Base-by-base conservation (phyloP, 129 eudicot genomes). In the Flaveria robusta region DNA sequence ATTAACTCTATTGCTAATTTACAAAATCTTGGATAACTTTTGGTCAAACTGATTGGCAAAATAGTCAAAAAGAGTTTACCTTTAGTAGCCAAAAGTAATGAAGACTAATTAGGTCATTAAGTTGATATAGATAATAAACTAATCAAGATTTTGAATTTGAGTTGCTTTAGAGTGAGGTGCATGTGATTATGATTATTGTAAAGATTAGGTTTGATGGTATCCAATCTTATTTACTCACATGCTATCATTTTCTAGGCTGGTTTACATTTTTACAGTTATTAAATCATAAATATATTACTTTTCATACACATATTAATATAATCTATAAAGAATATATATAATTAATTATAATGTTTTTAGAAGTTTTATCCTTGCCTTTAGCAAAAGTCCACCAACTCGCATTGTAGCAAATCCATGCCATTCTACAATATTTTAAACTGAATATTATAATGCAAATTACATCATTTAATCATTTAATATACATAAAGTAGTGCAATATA, bases 101-200 rank as follows among this genome's bases (percentile, higher is more conserved):
- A 50, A 63, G 58, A 19, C 29, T 72, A 79, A 50, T 79, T 18
- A 26, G 62, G 72, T 42, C 64, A 24, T 77, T 72, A 37, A 62
- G 73, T 45, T 51, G 13, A 12, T 47, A 52, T 63, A 22, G 45
- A 63, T 79, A 79, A 63, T 79, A 79, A 71, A 79, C 58, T 79
- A 79, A 71, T 62, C 58, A 64, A 50, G 58, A 71, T 46, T 63
- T 71, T 78, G 77, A 58, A 70, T 70, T 78, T 71, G 16, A 15
- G 27, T 72, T 64, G 78, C 18, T 16, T 78, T 79, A 59, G 26
- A 79, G 83, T 79, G 78, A 71, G 29, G 47, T 60, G 70, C 83
- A 80, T 80, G 83, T 80, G 83, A 74, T 73, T 74, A 70, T 80
- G 75, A 60, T 73, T 80, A 41, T 66, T 31, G 41, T 20, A 31